phyloP scores from a whole-genome alignment of 805 yeast species.

The Saccharomycodes ludwigii region DNA sequence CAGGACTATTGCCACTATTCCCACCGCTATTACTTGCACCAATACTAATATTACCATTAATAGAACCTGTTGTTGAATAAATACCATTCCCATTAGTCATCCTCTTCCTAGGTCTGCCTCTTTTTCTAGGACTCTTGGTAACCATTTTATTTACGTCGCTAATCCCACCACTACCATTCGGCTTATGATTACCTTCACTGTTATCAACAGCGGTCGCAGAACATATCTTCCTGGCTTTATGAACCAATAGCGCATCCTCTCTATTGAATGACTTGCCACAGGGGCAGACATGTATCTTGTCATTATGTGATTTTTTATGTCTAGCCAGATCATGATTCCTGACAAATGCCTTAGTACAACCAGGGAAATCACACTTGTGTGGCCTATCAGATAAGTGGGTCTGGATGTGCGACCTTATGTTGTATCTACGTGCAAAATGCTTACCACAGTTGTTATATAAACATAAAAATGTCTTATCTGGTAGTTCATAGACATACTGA shows the following conservation, averaged over 20 bases:
- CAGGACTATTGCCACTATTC: slow-evolving; percentile 21
- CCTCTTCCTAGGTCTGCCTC: slow-evolving; percentile 18
- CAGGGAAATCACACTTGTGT: slow-evolving; percentile 49
- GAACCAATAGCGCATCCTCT: slow-evolving; percentile 79
- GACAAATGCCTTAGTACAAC: slow-evolving; percentile 79
- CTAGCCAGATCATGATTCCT: slow-evolving; percentile 90
- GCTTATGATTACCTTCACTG: not conserved
- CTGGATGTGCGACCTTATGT: slow-evolving; percentile 89
- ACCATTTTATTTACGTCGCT: too few species aligned
- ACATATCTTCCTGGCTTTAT: slow-evolving; percentile 69
- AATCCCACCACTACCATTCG: not conserved
- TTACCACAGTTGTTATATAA: slow-evolving; percentile 69
- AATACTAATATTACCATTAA: too few species aligned
- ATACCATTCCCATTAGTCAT: slow-evolving; percentile 8
- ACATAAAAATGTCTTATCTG: slow-evolving; percentile 64
- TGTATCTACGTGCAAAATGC: slow-evolving; percentile 76
- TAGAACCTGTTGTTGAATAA: slow-evolving; percentile 8
- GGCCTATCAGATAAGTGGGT: slow-evolving; percentile 95
- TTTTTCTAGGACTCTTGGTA: slow-evolving; percentile 18
- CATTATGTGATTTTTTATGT: slow-evolving; percentile 78
- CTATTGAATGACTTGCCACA: slow-evolving; percentile 94
- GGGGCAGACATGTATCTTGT: slow-evolving; percentile 59
- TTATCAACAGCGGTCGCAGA: slow-evolving; percentile 36
- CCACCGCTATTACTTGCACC: too few species aligned
- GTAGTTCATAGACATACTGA: slow-evolving; percentile 70